phyloP scores from a whole-genome alignment of 495 filamentous ascomycete species.

The Penicillium paxilli region DNA sequence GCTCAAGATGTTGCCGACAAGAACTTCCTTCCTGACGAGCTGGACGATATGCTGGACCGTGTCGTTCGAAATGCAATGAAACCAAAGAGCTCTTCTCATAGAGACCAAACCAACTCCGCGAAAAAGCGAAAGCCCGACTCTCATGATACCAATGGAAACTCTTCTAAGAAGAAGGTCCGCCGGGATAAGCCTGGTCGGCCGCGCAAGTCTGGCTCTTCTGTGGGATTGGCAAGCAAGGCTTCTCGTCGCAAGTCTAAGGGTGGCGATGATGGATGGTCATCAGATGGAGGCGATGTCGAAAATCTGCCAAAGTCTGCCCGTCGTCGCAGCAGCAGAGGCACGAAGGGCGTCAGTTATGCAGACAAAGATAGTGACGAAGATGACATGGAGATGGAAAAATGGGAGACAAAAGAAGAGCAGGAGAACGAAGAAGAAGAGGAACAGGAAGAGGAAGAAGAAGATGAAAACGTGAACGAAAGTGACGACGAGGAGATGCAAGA shows the following conservation, averaged over 20 bases:
- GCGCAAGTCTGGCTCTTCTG: slow-evolving; percentile 39
- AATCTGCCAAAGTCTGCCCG: slow-evolving; percentile 27
- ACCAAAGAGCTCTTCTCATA: slow-evolving; percentile 32
- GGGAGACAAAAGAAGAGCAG: slow-evolving; percentile 21
- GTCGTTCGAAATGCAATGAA: slow-evolving; percentile 53
- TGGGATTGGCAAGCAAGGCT: slow-evolving; percentile 36
- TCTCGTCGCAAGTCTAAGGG: slow-evolving; percentile 44
- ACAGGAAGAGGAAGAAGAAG: slow-evolving; percentile 27
- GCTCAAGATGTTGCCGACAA: slow-evolving; percentile 83
- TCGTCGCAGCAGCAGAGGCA: slow-evolving; percentile 43
- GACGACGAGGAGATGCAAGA: slow-evolving; percentile 15
- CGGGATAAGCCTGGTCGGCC: slow-evolving; percentile 33
- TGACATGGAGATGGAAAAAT: slow-evolving; percentile 53
- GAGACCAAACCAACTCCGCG: slow-evolving; percentile 15
- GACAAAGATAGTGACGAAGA: slow-evolving; percentile 56
- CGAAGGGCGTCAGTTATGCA: slow-evolving; percentile 47
- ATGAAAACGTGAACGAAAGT: slow-evolving; percentile 18
- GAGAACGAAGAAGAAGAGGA: slow-evolving; percentile 25
- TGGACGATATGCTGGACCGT: slow-evolving; percentile 74
- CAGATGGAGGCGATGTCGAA: slow-evolving; percentile 32
- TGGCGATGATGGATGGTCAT: slow-evolving; percentile 47
- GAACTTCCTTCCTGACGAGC: slow-evolving; percentile 76
- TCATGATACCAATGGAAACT: slow-evolving; percentile 29
- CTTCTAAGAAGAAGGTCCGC: slow-evolving; percentile 46
- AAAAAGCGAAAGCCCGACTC: slow-evolving; percentile 54